Percentiles rank a stretch among this genome's conserved stretches.
Conservation (phyloP, 2,329 filamentous ascomycete genomes). For the Fusarium guadeloupense region DNA sequence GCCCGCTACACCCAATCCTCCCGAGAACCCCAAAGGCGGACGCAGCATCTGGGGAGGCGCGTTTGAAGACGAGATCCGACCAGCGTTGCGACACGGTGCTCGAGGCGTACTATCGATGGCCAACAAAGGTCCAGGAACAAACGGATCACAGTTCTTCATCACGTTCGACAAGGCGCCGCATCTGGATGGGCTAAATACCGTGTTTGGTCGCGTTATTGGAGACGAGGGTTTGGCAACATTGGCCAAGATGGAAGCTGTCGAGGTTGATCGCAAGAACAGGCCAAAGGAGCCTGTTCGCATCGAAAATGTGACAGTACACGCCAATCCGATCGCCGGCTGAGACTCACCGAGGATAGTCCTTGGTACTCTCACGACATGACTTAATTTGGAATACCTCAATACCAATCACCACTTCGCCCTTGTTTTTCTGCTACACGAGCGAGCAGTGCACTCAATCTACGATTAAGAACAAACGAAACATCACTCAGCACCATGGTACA, state of each 20-base stretch:
- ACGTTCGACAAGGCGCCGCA: slow-evolving; percentile 81
- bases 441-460: not conserved
- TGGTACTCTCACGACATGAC: not conserved
- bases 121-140: slow-evolving; percentile 77
- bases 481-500: not conserved
- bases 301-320: slow-evolving; percentile 76
- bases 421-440: not conserved
- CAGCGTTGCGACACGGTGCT: slow-evolving; percentile 72
- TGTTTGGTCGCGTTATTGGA: slow-evolving; percentile 79
- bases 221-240: slow-evolving; percentile 72
- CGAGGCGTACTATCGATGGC: slow-evolving; percentile 81
- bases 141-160: slow-evolving; percentile 85
- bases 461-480: not conserved
- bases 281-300: slow-evolving; percentile 74
- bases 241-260: slow-evolving; percentile 74
- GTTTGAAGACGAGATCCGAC: slow-evolving; percentile 85
- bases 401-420: not conserved
- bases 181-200: slow-evolving; percentile 84
- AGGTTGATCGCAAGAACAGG: slow-evolving; percentile 81
- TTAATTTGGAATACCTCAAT: not conserved
- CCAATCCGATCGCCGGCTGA: slow-evolving; percentile 77
- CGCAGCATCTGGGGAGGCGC: slow-evolving; percentile 76
- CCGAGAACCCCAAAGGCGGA: slow-evolving; percentile 72
- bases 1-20: slow-evolving; percentile 60
- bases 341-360: not conserved